Percentiles rank a stretch among this genome's conserved stretches.
Evolutionary conservation across 2,329 filamentous ascomycete genomes (phyloP).

Genomic region (Penicillium glabrum): DNA sequence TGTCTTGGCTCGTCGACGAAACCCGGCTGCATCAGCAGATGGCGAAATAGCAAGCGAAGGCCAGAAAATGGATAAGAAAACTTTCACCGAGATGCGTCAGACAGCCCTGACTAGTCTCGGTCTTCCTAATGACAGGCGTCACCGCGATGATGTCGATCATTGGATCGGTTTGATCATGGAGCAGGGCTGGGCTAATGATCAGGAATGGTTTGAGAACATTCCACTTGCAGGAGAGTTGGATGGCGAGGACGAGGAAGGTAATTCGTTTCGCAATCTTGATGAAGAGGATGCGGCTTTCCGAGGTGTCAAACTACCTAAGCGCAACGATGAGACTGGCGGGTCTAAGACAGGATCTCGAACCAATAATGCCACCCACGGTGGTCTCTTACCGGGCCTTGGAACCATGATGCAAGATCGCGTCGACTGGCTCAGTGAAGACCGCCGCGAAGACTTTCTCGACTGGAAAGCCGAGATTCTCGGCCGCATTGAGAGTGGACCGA

Average conservation of each 20-base stretch:
- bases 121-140: slow-evolving; percentile 41
- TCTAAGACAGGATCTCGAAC: slow-evolving; percentile 9
- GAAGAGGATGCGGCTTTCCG: slow-evolving; percentile 28
- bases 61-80: slow-evolving; percentile 41
- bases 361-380: slow-evolving; percentile 26
- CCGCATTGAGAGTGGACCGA: slow-evolving; percentile 36
- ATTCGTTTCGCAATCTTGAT: slow-evolving; percentile 34
- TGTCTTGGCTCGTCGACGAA: slow-evolving; percentile 52
- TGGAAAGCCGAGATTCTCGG: slow-evolving; percentile 47
- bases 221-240: slow-evolving; percentile 38
- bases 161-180: slow-evolving; percentile 60
- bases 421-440: slow-evolving; percentile 49
- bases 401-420: slow-evolving; percentile 53
- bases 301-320: slow-evolving; percentile 26
- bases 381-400: slow-evolving; percentile 47
- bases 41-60: slow-evolving; percentile 16
- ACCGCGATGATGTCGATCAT: slow-evolving; percentile 56
- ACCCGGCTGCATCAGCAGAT: slow-evolving; percentile 15
- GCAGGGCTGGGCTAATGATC: slow-evolving; percentile 53
- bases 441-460: slow-evolving; percentile 39
- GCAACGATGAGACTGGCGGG: slow-evolving; percentile 17
- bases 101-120: slow-evolving; percentile 38
- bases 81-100: slow-evolving; percentile 41
- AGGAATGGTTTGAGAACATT: slow-evolving; percentile 68
- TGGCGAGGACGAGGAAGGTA: slow-evolving; percentile 34